A percentile compares a stretch with the other conserved stretches of the same genome.
Evolutionary conservation across 2,329 filamentous ascomycete genomes (phyloP).

Genomic region (Bipolaris sorokiniana): DNA sequence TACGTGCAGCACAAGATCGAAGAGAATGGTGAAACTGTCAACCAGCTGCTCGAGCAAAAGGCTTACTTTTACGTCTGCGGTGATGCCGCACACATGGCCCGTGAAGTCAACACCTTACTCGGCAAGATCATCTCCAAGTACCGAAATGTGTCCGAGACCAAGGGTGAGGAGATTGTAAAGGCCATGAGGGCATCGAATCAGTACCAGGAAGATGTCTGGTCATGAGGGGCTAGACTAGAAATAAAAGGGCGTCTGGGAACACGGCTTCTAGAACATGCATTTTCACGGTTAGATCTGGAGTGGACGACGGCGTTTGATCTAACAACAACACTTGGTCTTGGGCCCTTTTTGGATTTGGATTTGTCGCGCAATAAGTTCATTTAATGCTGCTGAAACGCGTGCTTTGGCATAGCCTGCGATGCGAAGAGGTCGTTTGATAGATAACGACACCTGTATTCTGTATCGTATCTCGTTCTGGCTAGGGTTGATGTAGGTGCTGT

Average conservation of each 20-base stretch:
- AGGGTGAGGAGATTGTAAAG: slow-evolving; percentile 96
- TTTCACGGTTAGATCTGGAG: slow-evolving; percentile 36
- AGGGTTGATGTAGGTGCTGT: background rate
- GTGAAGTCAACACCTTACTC: slow-evolving; percentile 88
- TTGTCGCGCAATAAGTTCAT: slow-evolving; percentile 5
- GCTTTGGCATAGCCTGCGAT: slow-evolving; percentile 1
- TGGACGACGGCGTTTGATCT: slow-evolving; percentile 29
- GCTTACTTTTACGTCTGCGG: slow-evolving; percentile 98
- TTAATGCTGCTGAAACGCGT: slow-evolving; percentile 2
- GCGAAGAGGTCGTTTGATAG: slow-evolving; percentile 4
- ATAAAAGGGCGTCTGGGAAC: slow-evolving; percentile 2
- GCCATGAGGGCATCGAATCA: slow-evolving; percentile 92
- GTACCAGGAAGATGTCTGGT: slow-evolving; percentile 86
- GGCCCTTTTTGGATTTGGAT: background rate
- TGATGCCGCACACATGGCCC: slow-evolving; percentile 96
- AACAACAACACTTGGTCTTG: slow-evolving; percentile 5
- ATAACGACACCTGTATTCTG: background rate
- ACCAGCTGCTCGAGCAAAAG: slow-evolving; percentile 82
- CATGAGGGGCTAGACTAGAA: slow-evolving; percentile 47
- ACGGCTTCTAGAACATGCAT: slow-evolving; percentile 29
- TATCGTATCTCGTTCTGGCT: slow-evolving; percentile 9
- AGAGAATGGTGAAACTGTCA: slow-evolving; percentile 82
- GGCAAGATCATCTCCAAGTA: slow-evolving; percentile 85
- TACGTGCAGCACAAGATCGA: slow-evolving; percentile 95
- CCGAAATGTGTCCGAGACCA: slow-evolving; percentile 79